These are phyloP conservation scores for Botryosphaeria dothidea DNA, from an alignment of 2,329 filamentous ascomycete genomes.

Conservation along the genomic window DNA sequence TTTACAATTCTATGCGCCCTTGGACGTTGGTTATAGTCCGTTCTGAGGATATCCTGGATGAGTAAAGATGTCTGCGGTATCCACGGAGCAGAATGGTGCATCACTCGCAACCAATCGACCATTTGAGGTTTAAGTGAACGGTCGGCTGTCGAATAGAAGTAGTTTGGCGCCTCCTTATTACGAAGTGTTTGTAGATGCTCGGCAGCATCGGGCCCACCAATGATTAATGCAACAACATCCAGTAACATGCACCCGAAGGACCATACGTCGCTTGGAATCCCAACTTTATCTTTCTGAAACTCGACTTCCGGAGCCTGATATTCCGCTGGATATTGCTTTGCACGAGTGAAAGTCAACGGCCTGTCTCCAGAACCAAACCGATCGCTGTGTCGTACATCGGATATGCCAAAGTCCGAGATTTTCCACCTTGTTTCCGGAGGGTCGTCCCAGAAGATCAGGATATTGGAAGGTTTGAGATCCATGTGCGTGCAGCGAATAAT, in stretches of 20 bases:
- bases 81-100: background rate
- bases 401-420: background rate
- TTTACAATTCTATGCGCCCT: background rate
- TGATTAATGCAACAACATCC: background rate
- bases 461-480: background rate
- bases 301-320: background rate
- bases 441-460: background rate
- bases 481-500: background rate
- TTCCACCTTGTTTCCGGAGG: background rate
- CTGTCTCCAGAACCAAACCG: background rate
- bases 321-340: background rate
- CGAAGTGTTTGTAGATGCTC: background rate
- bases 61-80: background rate
- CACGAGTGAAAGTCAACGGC: background rate
- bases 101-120: background rate
- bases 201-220: background rate
- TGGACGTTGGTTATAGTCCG: background rate
- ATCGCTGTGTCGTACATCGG: background rate
- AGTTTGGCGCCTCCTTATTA: background rate
- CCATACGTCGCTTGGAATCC: background rate
- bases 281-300: background rate
- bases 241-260: constrained; percentile 3
- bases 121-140: background rate
- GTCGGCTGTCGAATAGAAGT: background rate
- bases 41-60: background rate